phyloP scores from a whole-genome alignment of 176 grass and related monocot species.

The Bothriochloa decipiens region DNA sequence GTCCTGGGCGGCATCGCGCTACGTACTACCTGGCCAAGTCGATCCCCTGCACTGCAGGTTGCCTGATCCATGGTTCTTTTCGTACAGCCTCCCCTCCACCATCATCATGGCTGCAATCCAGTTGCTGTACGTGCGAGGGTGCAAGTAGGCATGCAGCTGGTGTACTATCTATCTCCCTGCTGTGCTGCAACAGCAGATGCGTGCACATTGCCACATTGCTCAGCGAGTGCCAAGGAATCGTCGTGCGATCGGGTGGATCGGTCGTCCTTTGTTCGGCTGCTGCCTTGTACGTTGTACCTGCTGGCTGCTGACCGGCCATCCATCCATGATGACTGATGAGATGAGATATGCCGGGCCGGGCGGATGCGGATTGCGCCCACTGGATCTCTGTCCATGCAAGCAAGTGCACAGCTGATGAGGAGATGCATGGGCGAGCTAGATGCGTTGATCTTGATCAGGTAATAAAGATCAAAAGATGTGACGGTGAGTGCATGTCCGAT shows the following conservation, averaged over 20 bases:
- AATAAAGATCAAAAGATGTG: background rate
- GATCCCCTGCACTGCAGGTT: background rate
- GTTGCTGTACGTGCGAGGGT: constrained; percentile 18
- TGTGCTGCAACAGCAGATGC: background rate
- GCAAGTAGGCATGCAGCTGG: background rate
- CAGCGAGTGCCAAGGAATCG: background rate
- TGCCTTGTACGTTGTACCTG: background rate
- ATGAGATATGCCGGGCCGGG: too few relatives aligned
- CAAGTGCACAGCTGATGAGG: background rate
- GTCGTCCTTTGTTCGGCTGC: background rate
- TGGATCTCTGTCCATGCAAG: background rate
- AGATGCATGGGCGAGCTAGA: background rate
- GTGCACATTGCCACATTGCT: constrained; percentile 20
- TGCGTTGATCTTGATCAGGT: background rate
- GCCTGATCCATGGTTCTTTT: constrained; percentile 5
- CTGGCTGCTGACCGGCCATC: background rate
- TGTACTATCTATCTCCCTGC: background rate
- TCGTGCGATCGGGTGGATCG: constrained; percentile 17
- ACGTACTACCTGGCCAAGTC: background rate
- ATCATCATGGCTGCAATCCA: constrained; percentile 1
- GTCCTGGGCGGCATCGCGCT: constrained; percentile 41
- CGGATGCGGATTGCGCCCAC: background rate
- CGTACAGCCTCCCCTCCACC: background rate
- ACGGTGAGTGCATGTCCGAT: constrained; percentile 28
- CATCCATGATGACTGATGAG: background rate